Evolutionary conservation across 441 rosid genomes (phyloP).

Genomic region (Macaranga tanarius): DNA sequence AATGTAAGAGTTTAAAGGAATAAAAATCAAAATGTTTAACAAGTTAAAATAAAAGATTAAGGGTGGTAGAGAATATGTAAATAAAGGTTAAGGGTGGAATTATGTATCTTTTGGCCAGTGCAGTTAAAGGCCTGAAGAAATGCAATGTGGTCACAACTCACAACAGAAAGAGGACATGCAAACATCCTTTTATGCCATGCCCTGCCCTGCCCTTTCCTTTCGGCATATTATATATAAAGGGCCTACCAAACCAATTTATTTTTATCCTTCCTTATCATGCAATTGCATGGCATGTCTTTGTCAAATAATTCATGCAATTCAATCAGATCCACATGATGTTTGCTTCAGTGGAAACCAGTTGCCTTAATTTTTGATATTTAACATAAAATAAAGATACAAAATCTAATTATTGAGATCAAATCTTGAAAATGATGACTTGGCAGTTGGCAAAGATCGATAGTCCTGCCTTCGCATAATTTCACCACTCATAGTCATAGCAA

Average conservation of each 20-base stretch:
- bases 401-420: background rate
- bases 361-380: background rate
- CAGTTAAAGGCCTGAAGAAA: background rate
- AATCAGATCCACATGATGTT: constrained; percentile 23
- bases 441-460: background rate
- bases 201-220: background rate
- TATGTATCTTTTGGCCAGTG: too few relatives aligned
- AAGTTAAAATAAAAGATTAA: too few relatives aligned
- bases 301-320: constrained; percentile 22
- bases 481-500: background rate
- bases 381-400: background rate
- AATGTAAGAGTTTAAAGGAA: too few relatives aligned
- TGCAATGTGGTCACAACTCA: background rate
- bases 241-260: background rate
- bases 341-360: constrained; percentile 1
- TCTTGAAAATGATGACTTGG: background rate
- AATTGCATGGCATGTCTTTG: constrained; percentile 10
- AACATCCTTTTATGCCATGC: too few relatives aligned
- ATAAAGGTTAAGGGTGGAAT: too few relatives aligned
- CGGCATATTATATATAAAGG: background rate
- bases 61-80: too few relatives aligned
- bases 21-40: too few relatives aligned
- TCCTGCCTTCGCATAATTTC: background rate
- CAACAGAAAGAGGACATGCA: background rate
- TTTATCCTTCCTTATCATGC: background rate